Evolutionary conservation across 768 basidiomycete species (phyloP).

Genomic region (Tricholoma saponaceum): DNA sequence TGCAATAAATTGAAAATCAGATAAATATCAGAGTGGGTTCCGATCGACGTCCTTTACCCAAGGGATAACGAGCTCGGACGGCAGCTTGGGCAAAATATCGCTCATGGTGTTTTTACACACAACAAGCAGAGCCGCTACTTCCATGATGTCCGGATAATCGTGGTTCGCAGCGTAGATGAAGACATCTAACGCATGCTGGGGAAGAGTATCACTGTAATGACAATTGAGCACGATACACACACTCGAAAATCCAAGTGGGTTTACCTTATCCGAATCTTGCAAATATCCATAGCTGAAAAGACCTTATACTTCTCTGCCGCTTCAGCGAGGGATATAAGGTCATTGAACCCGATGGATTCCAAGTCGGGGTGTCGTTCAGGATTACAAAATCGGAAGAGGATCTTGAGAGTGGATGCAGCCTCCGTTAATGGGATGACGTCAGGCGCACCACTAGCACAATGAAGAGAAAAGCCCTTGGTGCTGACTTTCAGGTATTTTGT

Average conservation of each 20-base stretch:
- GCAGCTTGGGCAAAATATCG: neutral
- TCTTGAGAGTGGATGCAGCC: neutral
- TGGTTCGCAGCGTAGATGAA: neutral
- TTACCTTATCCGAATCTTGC: neutral
- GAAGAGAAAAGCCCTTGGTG: neutral
- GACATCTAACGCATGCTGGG: neutral
- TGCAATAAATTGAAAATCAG: too few species aligned
- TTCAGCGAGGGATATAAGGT: constrained; percentile 5
- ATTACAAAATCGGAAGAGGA: constrained; percentile 5
- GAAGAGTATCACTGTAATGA: too few species aligned
- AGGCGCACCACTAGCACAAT: neutral
- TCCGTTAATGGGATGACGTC: neutral
- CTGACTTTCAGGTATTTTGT: neutral
- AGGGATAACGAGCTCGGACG: neutral
- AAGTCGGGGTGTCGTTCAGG: constrained; percentile 4
- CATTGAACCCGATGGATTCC: neutral
- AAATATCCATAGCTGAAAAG: neutral
- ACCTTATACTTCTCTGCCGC: constrained; percentile 18
- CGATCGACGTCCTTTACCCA: too few species aligned
- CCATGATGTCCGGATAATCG: neutral
- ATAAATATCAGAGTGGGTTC: too few species aligned
- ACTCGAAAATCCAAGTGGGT: too few species aligned
- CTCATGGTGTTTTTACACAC: neutral
- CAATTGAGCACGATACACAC: too few species aligned
- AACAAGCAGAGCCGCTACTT: neutral